Conservation (phyloP, 1,139 yeast species). For the Geotrichum carabidarum region DNA sequence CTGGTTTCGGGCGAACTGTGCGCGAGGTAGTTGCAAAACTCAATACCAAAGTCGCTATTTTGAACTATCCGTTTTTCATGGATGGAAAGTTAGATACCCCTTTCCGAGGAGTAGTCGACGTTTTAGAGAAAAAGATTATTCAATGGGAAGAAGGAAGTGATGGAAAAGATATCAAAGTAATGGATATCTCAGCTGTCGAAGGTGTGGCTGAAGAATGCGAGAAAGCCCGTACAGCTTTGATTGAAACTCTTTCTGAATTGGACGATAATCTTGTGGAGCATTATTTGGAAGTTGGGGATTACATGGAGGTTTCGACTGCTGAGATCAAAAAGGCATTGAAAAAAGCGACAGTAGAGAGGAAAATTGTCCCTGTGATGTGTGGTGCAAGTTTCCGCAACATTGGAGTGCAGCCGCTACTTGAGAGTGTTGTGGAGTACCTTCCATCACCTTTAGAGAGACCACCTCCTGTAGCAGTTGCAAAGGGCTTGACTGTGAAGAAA, state of each 20-base stretch:
- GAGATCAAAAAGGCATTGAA: slow-evolving; percentile 56
- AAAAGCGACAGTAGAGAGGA: slow-evolving; percentile 52
- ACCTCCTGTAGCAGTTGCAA: slow-evolving; percentile 46
- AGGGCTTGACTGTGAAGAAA: slow-evolving; percentile 14
- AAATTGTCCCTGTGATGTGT: slow-evolving; percentile 75
- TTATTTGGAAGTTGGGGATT: slow-evolving; percentile 55
- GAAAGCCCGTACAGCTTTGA: slow-evolving; percentile 64
- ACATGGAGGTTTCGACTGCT: slow-evolving; percentile 50
- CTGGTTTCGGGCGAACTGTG: slow-evolving; percentile 87
- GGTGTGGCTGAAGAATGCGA: slow-evolving; percentile 45
- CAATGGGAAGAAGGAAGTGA: slow-evolving; percentile 54
- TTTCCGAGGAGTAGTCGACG: slow-evolving; percentile 80
- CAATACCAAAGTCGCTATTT: slow-evolving; percentile 64
- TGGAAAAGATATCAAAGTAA: slow-evolving; percentile 54
- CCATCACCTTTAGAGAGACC: slow-evolving; percentile 74
- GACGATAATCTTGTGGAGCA: slow-evolving; percentile 75
- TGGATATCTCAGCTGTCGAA: slow-evolving; percentile 40
- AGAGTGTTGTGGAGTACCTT: slow-evolving; percentile 67
- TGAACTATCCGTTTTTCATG: slow-evolving; percentile 73
- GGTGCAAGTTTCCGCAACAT: slow-evolving; percentile 91
- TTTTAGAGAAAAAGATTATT: slow-evolving; percentile 60
- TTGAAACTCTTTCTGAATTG: slow-evolving; percentile 77
- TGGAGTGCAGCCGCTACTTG: slow-evolving; percentile 92
- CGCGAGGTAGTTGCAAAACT: slow-evolving; percentile 76
- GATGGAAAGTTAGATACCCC: slow-evolving; percentile 39